Percentiles rank a stretch among this genome's conserved stretches.
Evolutionary conservation across 2,329 filamentous ascomycete genomes (phyloP).

Genomic region (Scytalidium lignicola): DNA sequence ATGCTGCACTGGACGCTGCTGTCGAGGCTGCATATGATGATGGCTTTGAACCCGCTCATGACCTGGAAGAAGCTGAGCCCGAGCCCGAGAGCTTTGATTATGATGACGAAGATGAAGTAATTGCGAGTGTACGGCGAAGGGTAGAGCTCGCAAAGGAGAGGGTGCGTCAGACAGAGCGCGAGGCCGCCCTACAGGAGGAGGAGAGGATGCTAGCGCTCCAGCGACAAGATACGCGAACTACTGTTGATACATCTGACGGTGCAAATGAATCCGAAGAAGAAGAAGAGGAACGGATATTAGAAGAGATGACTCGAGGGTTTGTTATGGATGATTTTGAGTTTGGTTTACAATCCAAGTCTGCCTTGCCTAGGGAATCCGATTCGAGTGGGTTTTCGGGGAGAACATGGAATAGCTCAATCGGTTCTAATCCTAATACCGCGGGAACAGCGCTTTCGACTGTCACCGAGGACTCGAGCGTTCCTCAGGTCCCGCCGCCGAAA

Average conservation of each 20-base stretch:
- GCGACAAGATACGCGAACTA: slow-evolving; percentile 11
- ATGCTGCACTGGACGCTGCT: slow-evolving; percentile 88
- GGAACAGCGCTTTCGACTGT: slow-evolving; percentile 68
- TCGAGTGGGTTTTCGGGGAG: slow-evolving; percentile 73
- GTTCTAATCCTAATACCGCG: slow-evolving; percentile 65
- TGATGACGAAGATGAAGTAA: slow-evolving; percentile 39
- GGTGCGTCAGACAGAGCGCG: slow-evolving; percentile 67
- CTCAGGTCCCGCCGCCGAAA: slow-evolving; percentile 21
- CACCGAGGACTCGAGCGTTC: slow-evolving; percentile 43
- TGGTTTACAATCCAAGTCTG: slow-evolving; percentile 60
- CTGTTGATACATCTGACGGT: slow-evolving; percentile 57
- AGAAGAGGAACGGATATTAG: slow-evolving; percentile 70
- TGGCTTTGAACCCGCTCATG: slow-evolving; percentile 69
- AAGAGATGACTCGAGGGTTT: slow-evolving; percentile 83
- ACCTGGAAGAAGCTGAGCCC: slow-evolving; percentile 29
- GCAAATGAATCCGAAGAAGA: slow-evolving; percentile 67
- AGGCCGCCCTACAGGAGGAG: slow-evolving; percentile 56
- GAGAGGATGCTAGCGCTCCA: slow-evolving; percentile 42
- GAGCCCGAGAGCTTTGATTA: slow-evolving; percentile 23
- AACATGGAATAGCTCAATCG: slow-evolving; percentile 76
- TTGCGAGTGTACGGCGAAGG: slow-evolving; percentile 55
- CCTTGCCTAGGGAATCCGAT: slow-evolving; percentile 72
- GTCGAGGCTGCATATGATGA: slow-evolving; percentile 96
- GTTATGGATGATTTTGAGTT: slow-evolving; percentile 79
- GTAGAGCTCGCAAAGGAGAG: slow-evolving; percentile 73